phyloP scores from a whole-genome alignment of 2,329 filamentous ascomycete genomes.

The Epichloe scottii region DNA sequence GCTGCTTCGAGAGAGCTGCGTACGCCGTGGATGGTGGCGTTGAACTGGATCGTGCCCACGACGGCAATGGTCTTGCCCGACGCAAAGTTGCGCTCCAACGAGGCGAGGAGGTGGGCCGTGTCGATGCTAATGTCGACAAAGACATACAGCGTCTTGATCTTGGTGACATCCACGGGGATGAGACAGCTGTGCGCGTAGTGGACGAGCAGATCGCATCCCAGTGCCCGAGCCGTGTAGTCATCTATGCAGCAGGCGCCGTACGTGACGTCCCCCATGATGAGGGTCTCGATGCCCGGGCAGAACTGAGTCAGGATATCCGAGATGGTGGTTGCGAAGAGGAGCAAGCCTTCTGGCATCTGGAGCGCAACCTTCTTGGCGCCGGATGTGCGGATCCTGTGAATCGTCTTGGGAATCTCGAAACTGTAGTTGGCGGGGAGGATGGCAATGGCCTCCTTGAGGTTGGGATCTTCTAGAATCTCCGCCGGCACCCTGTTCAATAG shows the following conservation, averaged over 20 bases:
- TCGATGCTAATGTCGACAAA: constrained; percentile 98
- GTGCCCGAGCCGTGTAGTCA: constrained; percentile 87
- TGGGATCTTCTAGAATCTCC: constrained; percentile 72
- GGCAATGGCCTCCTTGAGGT: constrained; percentile 75
- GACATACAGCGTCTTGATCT: constrained; percentile 94
- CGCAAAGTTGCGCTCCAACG: constrained; percentile 78
- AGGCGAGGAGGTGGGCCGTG: constrained; percentile 71
- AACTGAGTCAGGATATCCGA: constrained; percentile 94
- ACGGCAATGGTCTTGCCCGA: constrained; percentile 78
- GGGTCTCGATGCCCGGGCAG: constrained; percentile 78
- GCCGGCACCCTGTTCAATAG: constrained; percentile 84
- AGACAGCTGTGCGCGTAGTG: constrained; percentile 97
- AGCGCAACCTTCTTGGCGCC: constrained; percentile 74
- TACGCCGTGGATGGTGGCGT: constrained; percentile 85
- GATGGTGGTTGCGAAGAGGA: constrained; percentile 93
- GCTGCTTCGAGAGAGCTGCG: constrained; percentile 65
- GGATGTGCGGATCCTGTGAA: constrained; percentile 77
- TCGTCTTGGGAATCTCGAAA: constrained; percentile 97
- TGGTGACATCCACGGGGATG: constrained; percentile 90
- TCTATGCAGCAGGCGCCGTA: constrained; percentile 98
- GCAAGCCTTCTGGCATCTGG: constrained; percentile 93
- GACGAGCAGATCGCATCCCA: constrained; percentile 87
- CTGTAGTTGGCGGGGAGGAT: constrained; percentile 93
- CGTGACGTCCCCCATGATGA: constrained; percentile 99
- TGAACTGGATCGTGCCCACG: constrained; percentile 97